Evolutionary conservation across 176 grass and related monocot genomes (phyloP).

Genomic region (Eleusine coracana): DNA sequence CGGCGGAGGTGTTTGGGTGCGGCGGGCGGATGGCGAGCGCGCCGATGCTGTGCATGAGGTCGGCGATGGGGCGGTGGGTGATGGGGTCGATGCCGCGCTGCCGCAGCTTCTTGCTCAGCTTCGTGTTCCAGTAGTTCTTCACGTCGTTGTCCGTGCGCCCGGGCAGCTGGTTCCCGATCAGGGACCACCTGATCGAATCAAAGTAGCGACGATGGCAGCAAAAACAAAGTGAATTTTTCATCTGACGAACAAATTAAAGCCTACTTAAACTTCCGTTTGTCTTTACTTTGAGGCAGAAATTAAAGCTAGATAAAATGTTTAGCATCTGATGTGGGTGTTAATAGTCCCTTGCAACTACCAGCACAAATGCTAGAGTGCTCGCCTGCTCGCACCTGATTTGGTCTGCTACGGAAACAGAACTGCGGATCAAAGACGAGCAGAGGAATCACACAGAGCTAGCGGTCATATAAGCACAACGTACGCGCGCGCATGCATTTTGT

Average conservation of each 20-base stretch:
- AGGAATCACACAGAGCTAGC: neutral
- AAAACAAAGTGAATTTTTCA: neutral
- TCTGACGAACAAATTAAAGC: too few relatives aligned
- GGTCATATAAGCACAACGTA: neutral
- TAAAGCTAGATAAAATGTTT: too few relatives aligned
- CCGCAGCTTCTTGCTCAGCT: constrained; percentile 91
- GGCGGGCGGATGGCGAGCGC: constrained; percentile 47
- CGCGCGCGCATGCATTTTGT: neutral
- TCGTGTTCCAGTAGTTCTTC: constrained; percentile 99
- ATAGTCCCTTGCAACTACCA: neutral
- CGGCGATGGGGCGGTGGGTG: constrained; percentile 92
- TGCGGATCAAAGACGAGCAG: neutral
- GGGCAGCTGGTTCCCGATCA: constrained; percentile 89
- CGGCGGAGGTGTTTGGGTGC: constrained; percentile 18
- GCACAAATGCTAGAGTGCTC: neutral
- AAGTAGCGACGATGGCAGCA: neutral
- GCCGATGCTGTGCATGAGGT: constrained; percentile 71
- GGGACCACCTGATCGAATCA: constrained; percentile 70
- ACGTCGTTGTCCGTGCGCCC: constrained; percentile 97
- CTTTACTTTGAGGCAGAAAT: too few relatives aligned
- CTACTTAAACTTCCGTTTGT: too few relatives aligned
- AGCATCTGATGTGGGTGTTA: too few relatives aligned
- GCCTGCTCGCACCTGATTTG: neutral
- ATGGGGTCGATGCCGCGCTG: constrained; percentile 90
- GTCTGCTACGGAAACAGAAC: neutral